Conservation (phyloP, 139 green algal genomes). For the Tetradesmus obliquus region DNA sequence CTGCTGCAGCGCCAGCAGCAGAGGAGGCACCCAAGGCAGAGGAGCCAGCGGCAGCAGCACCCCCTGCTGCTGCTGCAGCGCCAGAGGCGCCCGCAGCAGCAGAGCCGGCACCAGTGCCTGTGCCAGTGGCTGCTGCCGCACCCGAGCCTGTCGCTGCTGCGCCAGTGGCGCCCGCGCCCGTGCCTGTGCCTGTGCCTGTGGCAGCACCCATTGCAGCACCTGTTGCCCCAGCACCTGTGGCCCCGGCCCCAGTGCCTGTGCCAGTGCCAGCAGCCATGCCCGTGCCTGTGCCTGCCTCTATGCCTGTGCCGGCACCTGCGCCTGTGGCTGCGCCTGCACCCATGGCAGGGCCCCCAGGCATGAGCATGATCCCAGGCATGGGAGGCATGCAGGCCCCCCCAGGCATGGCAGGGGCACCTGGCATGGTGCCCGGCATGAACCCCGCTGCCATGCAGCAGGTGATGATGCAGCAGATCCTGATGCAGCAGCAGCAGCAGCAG, state of each 20-base stretch:
- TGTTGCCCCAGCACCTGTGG: not conserved
- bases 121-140: not conserved
- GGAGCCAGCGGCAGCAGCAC: not conserved
- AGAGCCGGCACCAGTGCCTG: not conserved
- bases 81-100: not conserved
- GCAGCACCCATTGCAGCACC: not conserved
- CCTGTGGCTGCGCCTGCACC: not conserved
- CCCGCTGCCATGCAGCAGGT: constrained; percentile 12
- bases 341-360: constrained; percentile 4
- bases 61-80: not conserved
- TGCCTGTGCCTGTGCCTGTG: not conserved
- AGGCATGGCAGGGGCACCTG: not conserved
- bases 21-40: not conserved
- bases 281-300: not conserved
- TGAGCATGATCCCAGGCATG: constrained; percentile 18
- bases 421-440: constrained; percentile 22
- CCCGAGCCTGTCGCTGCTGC: not conserved
- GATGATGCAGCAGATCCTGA: not conserved
- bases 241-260: not conserved
- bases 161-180: not conserved
- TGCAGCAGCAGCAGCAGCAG: not conserved
- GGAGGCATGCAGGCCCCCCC: not conserved
- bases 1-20: not conserved
- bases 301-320: not conserved
- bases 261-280: not conserved